Base-by-base conservation (phyloP, 352 stramenopile genomes). In the Blastocystis sp. region DNA sequence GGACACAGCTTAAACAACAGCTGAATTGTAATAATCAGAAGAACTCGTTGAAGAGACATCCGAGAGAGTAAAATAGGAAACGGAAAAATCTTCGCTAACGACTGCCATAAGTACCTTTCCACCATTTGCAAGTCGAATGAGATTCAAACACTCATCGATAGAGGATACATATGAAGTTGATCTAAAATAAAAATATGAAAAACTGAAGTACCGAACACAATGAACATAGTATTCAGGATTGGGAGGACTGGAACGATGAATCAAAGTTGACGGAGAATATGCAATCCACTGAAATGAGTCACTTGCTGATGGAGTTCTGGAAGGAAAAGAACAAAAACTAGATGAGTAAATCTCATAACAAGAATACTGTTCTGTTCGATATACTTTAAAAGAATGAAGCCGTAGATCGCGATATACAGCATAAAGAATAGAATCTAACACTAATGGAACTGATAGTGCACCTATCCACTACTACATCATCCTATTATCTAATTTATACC, bases 281-380 rank as follows among this genome's bases (percentile, higher is more conserved):
- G 66, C 66, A 56, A 78, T 78, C 66, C 66, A 78, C 15, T 24
- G 37, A 22, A 51, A 54, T 3, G 15, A 35, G 57, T 78, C 66
- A 2, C 17, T 6, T 6, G 3, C 13, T 3, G 56, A 62, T 62
- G 56, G 56, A 7, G 19, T n/a, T 62, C 22, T 30, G 9, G 24
- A 6, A 24, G 66, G 66, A 53, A 33, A 53, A 15, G 22, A 35
- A 56, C 44, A 7, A 78, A 58, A 78, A 58, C 66, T 78, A 78
- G 17, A 33, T 24, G 27, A 19, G 0, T 0, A 22, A 78, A 19
- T 42, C 15, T 0, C 53, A 24, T 3, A 22, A 53, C n/a, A 57
- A 24, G 37, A 33, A 22, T 19, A 78, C 66, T 78, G n/a, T 30
- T 35, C 22, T 53, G 37, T 42, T 27, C 66, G 66, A 33, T 78